Conservation (phyloP, 2,329 filamentous ascomycete species). For the Ascochyta viciae-villosae region DNA sequence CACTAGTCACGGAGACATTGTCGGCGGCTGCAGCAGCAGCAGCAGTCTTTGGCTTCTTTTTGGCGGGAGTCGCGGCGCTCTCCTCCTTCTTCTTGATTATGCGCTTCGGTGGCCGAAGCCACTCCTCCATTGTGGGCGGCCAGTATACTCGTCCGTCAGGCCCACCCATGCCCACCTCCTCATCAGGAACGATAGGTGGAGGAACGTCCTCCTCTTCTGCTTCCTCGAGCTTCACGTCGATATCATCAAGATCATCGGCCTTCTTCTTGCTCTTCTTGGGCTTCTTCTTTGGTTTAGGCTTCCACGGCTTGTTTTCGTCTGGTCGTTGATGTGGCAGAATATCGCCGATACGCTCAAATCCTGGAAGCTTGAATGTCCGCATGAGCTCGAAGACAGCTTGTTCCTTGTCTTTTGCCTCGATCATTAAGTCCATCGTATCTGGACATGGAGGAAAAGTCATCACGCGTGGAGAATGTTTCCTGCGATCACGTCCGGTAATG, state of each 20-base stretch:
- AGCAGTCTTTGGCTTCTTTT: slow-evolving; percentile 42
- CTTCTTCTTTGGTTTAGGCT: slow-evolving; percentile 50
- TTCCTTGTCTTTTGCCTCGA: slow-evolving; percentile 97
- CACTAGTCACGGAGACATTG: slow-evolving; percentile 33
- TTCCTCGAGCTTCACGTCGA: slow-evolving; percentile 54
- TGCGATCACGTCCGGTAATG: slow-evolving; percentile 76
- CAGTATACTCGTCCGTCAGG: slow-evolving; percentile 84
- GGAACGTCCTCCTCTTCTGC: slow-evolving; percentile 46
- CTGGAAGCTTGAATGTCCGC: slow-evolving; percentile 83
- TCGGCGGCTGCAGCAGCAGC: slow-evolving; percentile 28
- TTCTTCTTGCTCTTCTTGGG: slow-evolving; percentile 57
- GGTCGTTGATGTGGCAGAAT: slow-evolving; percentile 77
- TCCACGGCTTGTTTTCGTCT: slow-evolving; percentile 71
- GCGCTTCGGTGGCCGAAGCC: slow-evolving; percentile 81
- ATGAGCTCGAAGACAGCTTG: slow-evolving; percentile 95
- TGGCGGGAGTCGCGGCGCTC: slow-evolving; percentile 36
- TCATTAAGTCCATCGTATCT: slow-evolving; percentile 93
- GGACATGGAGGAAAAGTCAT: slow-evolving; percentile 81
- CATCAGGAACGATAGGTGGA: slow-evolving; percentile 60
- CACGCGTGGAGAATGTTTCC: slow-evolving; percentile 86
- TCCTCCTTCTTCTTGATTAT: slow-evolving; percentile 64
- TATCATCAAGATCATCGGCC: slow-evolving; percentile 43
- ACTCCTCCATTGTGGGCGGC: slow-evolving; percentile 89
- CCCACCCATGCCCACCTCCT: slow-evolving; percentile 87
- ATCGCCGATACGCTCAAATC: slow-evolving; percentile 76